These are phyloP conservation scores for Fusarium floridanum DNA, from an alignment of 2,329 filamentous ascomycete species.

Conservation along the genomic window DNA sequence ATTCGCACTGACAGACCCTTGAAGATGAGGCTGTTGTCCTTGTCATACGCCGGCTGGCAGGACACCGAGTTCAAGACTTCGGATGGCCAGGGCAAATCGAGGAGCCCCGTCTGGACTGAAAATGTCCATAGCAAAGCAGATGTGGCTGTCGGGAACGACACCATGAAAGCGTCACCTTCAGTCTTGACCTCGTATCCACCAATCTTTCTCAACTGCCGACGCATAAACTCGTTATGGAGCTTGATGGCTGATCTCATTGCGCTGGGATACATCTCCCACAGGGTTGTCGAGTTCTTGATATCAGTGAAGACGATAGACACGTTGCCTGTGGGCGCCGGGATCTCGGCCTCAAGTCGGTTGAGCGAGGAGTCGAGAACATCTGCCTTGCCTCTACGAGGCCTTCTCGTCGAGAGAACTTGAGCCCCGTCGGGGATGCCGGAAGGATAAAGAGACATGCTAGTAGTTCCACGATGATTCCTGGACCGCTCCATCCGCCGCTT, in stretches of 20 bases:
- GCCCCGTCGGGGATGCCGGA: conserved; percentile 79
- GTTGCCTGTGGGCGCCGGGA: conserved; percentile 90
- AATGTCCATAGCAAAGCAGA: conserved; percentile 97
- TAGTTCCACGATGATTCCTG: conserved; percentile 74
- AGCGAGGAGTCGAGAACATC: conserved; percentile 87
- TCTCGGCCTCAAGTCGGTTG: conserved; percentile 87
- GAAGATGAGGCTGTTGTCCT: conserved; percentile 91
- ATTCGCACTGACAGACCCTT: conserved; percentile 94
- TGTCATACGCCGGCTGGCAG: conserved; percentile 85
- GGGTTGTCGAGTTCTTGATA: conserved; percentile 96
- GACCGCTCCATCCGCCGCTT: conserved; percentile 85
- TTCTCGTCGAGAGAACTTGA: conserved; percentile 72
- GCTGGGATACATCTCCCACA: conserved; percentile 95
- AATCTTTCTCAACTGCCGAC: conserved; percentile 90
- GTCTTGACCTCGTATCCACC: conserved; percentile 99
- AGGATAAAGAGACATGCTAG: conserved; percentile 88
- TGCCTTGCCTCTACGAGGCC: conserved; percentile 72
- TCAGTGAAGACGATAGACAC: conserved; percentile 97
- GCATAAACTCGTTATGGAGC: conserved; percentile 97
- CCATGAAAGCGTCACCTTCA: conserved; percentile 99
- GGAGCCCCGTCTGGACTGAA: conserved; percentile 87
- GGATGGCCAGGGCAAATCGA: conserved; percentile 92
- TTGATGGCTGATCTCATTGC: conserved; percentile 98
- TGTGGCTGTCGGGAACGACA: conserved; percentile 96
- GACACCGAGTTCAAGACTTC: conserved; percentile 90